phyloP scores from a whole-genome alignment of 371 early-diverging fungal genomes.

The Mucor plumbeus region DNA sequence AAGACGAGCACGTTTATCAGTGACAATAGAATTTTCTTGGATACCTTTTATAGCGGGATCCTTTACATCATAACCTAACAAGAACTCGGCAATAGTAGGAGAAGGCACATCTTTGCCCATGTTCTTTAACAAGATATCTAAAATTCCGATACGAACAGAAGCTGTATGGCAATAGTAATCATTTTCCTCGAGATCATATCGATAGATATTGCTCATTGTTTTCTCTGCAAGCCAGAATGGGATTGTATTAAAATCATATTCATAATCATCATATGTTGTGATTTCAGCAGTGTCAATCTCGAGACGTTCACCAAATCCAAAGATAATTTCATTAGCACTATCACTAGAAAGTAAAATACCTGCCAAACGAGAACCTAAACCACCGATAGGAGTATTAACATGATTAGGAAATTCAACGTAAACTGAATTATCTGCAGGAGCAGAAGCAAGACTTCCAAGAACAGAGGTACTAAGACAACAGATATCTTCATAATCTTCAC shows the following conservation, averaged over 20 bases:
- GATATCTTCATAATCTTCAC: conserved; percentile 61
- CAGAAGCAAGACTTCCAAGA: conserved; percentile 61
- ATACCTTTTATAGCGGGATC: conserved; percentile 28
- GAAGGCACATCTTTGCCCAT: conserved; percentile 38
- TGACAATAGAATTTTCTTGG: conserved; percentile 19
- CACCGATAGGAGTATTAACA: conserved; percentile 36
- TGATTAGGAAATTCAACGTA: conserved; percentile 13
- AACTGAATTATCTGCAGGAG: conserved; percentile 16
- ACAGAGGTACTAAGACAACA: conserved; percentile 71
- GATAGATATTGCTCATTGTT: conserved; percentile 22
- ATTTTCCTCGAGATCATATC: conserved; percentile 6
- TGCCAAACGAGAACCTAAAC: conserved; percentile 71
- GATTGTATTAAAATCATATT: conserved; percentile 40
- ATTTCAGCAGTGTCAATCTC: conserved; percentile 57
- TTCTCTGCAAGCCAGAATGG: conserved; percentile 41
- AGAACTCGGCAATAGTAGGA: conserved; percentile 84
- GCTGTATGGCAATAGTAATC: conserved; percentile 15
- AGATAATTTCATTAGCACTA: conserved; percentile 67
- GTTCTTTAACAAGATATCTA: conserved; percentile 73
- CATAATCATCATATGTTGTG: conserved; percentile 38
- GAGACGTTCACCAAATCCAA: conserved; percentile 76
- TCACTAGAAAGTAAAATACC: conserved; percentile 65
- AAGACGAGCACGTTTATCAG: conserved; percentile 32
- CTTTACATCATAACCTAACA: conserved; percentile 76
- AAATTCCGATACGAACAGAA: conserved; percentile 70